These are phyloP conservation scores for Microthlaspi erraticum DNA, from an alignment of 345 rosid genomes.

Conservation along the genomic window DNA sequence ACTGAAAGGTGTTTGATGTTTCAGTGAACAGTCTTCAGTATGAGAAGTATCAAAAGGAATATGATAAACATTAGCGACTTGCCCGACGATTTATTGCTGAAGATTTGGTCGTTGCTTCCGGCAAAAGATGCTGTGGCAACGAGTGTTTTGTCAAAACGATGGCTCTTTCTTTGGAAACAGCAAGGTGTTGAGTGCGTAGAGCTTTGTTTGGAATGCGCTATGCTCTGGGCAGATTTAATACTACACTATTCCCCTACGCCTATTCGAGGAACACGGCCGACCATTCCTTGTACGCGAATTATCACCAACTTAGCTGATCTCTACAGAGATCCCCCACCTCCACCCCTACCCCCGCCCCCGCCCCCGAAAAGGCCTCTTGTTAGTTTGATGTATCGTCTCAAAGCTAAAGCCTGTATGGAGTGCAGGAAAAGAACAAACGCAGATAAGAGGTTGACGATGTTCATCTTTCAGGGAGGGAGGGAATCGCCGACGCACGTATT, in stretches of 20 bases:
- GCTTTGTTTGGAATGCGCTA: neutral
- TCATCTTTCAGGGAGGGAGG: neutral
- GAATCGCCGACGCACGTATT: neutral
- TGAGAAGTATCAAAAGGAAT: neutral
- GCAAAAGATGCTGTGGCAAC: conserved; percentile 2
- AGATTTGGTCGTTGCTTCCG: conserved; percentile 12
- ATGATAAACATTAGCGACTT: conserved; percentile 1
- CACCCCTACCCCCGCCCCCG: no score
- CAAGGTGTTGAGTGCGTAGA: neutral
- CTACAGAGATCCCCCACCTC: neutral
- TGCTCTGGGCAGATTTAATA: neutral
- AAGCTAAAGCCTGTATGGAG: neutral
- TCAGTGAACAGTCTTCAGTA: neutral
- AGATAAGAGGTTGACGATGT: neutral
- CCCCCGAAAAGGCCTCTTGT: neutral
- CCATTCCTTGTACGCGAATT: no score
- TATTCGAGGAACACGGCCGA: neutral
- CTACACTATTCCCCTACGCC: neutral
- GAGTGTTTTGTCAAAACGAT: conserved; percentile 14
- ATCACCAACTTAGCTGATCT: neutral
- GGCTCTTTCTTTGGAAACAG: neutral
- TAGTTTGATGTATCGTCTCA: neutral
- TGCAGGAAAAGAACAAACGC: neutral
- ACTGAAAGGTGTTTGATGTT: no score
- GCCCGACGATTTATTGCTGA: conserved; percentile 14